Conservation (phyloP, 2,329 filamentous ascomycete genomes). For the Phialemoniopsis sp. region DNA sequence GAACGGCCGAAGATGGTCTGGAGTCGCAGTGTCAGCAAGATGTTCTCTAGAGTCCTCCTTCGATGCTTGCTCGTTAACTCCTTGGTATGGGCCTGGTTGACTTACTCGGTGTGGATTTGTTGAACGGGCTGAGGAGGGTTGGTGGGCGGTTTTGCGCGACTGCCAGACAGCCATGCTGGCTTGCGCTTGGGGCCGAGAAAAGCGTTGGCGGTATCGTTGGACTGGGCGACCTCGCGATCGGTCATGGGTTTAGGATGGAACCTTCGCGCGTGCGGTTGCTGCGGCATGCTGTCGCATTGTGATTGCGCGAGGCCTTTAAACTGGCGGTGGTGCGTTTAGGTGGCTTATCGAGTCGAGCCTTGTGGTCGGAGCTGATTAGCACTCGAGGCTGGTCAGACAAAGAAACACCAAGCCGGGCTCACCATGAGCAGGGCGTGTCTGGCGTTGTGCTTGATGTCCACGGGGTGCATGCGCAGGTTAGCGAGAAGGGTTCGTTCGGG, state of each 20-base stretch:
- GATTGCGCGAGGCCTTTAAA: not conserved
- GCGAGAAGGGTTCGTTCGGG: too few species aligned
- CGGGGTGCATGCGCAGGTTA: too few species aligned
- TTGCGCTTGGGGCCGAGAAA: slow-evolving; percentile 19
- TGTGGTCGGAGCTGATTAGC: too few species aligned
- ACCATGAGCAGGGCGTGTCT: too few species aligned
- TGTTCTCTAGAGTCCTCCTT: too few species aligned
- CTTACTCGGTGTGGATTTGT: not conserved
- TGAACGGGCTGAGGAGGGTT: slow-evolving; percentile 5
- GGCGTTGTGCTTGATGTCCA: too few species aligned
- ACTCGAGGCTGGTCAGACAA: too few species aligned
- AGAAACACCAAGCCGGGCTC: too few species aligned
- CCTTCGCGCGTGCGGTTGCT: too few species aligned
- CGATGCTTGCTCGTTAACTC: too few species aligned
- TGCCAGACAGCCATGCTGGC: slow-evolving; percentile 20
- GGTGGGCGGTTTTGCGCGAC: slow-evolving; percentile 7
- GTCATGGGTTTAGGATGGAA: not conserved
- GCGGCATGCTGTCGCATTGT: slow-evolving; percentile 8
- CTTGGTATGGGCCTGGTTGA: too few species aligned
- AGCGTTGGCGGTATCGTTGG: slow-evolving; percentile 22
- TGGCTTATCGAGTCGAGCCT: too few species aligned
- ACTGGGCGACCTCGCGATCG: slow-evolving; percentile 13
- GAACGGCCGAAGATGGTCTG: slow-evolving; percentile 26
- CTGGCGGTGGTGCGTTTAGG: slow-evolving; percentile 1
- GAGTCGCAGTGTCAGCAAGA: slow-evolving; percentile 7